Evolutionary conservation across 1,139 yeast genomes (phyloP).

Genomic region (Ogataea hybrid): DNA sequence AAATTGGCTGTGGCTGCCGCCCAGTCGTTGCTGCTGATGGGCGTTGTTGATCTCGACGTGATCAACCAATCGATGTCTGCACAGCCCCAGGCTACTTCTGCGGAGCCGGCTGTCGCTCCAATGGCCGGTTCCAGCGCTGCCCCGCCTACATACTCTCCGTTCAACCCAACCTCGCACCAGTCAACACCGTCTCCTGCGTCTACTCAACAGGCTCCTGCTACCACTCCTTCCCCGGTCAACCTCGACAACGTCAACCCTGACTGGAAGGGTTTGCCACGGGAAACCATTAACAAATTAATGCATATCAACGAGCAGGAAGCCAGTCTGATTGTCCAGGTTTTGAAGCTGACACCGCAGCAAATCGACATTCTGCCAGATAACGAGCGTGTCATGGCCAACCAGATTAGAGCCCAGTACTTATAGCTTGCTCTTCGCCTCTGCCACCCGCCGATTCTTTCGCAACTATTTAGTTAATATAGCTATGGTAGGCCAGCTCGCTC

Average conservation of each 20-base stretch:
- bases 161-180: constrained; percentile 16
- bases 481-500: constrained; percentile 9
- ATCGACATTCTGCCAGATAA: constrained; percentile 55
- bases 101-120: constrained; percentile 10
- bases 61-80: constrained; percentile 43
- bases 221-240: constrained; percentile 15
- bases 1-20: constrained; percentile 64
- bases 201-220: constrained; percentile 9
- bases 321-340: constrained; percentile 61
- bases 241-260: constrained; percentile 31
- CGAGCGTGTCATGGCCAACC: constrained; percentile 59
- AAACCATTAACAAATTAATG: constrained; percentile 47
- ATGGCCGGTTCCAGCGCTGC: constrained; percentile 11
- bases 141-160: constrained; percentile 14
- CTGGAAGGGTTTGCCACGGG: constrained; percentile 52
- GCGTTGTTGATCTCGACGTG: constrained; percentile 64
- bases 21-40: constrained; percentile 75
- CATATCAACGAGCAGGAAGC: constrained; percentile 57
- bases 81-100: constrained; percentile 11
- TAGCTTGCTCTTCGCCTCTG: constrained; percentile 18
- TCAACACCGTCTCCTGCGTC: constrained; percentile 16
- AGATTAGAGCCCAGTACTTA: constrained; percentile 56
- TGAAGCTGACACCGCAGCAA: constrained; percentile 55
- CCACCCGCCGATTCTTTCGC: constrained; percentile 12
- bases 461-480: constrained; percentile 12